Base-by-base conservation (phyloP, 495 filamentous ascomycete genomes). In the Podospora didyma region DNA sequence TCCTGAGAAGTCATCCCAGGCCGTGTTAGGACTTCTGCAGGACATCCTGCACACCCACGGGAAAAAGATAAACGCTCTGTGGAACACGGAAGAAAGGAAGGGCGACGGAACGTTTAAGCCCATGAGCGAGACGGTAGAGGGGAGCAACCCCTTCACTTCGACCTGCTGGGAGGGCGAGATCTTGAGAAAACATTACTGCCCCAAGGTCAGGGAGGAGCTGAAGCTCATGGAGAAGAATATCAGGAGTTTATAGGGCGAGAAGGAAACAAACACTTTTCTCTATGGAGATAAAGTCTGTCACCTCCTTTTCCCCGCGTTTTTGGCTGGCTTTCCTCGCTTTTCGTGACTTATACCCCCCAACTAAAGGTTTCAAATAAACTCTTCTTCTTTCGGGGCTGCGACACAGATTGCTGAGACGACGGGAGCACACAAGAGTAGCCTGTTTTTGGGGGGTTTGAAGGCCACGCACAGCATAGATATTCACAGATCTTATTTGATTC, bases 91-190 rank as follows among this genome's bases (percentile, higher is more conserved):
- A 67, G 94, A 98, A 78, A 81, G 91, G 42, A 89, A 87, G 64
- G 93, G 94, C 2, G 94, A 79, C 55, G 76, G 76, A 3, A 69
- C 63, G 3, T 85, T 77, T 61, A 80, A 86, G 66, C 65, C 82
- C n/a, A 51, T 79, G 54, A 68, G 69, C 28, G 75, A 71, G 23
- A 82, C 89, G 61, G 75, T 92, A 3, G 92, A 96, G 67, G 80
- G 79, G 20, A 92, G 85, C 55, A 96, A 96, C 75, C 91, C 92
- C 11, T 96, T 92, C 70, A 88, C 93, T 6, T 82, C 86, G 4
- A 95, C 90, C 2, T 78, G 96, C 7, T 98, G 93, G 93, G 94
- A 98, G 65, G 91, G 90, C 2, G 92, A 97, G 75, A 62, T 98
- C 45, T 67, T 98, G 62, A 79, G 84, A 64, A 75, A 83, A 56